Evolutionary conservation across 73 alveolate species (phyloP).

Genomic region (Stentor coeruleus): DNA sequence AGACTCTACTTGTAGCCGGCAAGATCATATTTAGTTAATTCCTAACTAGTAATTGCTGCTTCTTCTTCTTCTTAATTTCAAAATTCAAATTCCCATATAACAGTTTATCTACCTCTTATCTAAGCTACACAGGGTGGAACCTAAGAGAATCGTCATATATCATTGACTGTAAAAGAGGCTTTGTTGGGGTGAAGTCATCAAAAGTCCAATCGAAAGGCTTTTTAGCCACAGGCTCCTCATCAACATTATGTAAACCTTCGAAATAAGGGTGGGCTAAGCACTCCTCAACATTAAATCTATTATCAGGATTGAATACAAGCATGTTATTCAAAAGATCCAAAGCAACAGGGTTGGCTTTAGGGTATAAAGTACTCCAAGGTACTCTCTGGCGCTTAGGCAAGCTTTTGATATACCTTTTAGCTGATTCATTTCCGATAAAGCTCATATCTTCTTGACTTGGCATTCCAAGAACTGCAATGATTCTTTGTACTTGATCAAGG

Average conservation of each 20-base stretch:
- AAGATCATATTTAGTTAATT: too few species aligned
- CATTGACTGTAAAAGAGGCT: slow-evolving; percentile 53
- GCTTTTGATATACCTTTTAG: slow-evolving; percentile 68
- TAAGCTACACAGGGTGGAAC: slow-evolving; percentile 53
- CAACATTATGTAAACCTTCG: neutral
- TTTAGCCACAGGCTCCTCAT: slow-evolving; percentile 30
- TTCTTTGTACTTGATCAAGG: slow-evolving; percentile 72
- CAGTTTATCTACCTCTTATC: too few species aligned
- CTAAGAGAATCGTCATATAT: slow-evolving; percentile 51
- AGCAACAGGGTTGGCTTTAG: slow-evolving; percentile 84
- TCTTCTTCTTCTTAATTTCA: too few species aligned
- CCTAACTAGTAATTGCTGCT: too few species aligned
- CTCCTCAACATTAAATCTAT: neutral
- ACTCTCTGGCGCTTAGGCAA: slow-evolving; percentile 74
- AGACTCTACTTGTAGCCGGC: too few species aligned
- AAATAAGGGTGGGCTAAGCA: slow-evolving; percentile 27
- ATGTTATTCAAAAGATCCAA: slow-evolving; percentile 79
- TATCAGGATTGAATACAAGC: slow-evolving; percentile 57
- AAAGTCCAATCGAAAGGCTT: slow-evolving; percentile 67
- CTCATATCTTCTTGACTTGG: slow-evolving; percentile 78
- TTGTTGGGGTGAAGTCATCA: slow-evolving; percentile 68
- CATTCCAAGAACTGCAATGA: slow-evolving; percentile 82
- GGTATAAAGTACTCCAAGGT: slow-evolving; percentile 75
- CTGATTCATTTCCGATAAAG: slow-evolving; percentile 76
- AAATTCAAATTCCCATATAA: too few species aligned